Conservation (phyloP, 139 green algal genomes). For the Picochlorum sp. region DNA sequence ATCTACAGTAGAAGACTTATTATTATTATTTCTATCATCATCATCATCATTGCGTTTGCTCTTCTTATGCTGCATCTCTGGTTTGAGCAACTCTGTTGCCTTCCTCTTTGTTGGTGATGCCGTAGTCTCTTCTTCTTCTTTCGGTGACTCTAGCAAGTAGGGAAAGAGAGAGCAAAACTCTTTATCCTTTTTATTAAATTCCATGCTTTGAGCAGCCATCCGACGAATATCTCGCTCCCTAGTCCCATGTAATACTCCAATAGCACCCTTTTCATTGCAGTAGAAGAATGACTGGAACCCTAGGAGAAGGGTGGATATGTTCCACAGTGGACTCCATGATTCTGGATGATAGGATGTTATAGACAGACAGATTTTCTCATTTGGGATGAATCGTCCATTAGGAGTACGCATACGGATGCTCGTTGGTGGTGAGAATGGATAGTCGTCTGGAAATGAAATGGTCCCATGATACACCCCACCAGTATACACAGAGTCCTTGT, state of each 20-base stretch:
- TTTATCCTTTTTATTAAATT: slow-evolving; percentile 52
- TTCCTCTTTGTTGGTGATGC: not conserved
- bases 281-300: slow-evolving; percentile 47
- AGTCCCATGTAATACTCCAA: slow-evolving; percentile 28
- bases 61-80: too few species aligned
- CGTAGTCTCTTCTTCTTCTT: slow-evolving; percentile 12
- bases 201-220: slow-evolving; percentile 52
- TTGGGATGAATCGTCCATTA: slow-evolving; percentile 45
- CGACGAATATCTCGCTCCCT: slow-evolving; percentile 28
- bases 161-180: slow-evolving; percentile 76
- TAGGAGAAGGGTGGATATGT: slow-evolving; percentile 58
- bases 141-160: slow-evolving; percentile 39
- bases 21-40: too few species aligned
- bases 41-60: too few species aligned
- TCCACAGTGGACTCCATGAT: slow-evolving; percentile 43
- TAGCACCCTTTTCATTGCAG: slow-evolving; percentile 53
- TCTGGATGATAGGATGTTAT: slow-evolving; percentile 74
- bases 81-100: not conserved
- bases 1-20: too few species aligned
- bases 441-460: slow-evolving; percentile 28
- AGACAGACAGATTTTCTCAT: slow-evolving; percentile 15
- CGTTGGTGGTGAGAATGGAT: slow-evolving; percentile 50
- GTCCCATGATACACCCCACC: slow-evolving; percentile 77
- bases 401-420: slow-evolving; percentile 65
- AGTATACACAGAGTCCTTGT: slow-evolving; percentile 12